Evolutionary conservation across 2,329 filamentous ascomycete species (phyloP).

Genomic region (Fusarium sp.): DNA sequence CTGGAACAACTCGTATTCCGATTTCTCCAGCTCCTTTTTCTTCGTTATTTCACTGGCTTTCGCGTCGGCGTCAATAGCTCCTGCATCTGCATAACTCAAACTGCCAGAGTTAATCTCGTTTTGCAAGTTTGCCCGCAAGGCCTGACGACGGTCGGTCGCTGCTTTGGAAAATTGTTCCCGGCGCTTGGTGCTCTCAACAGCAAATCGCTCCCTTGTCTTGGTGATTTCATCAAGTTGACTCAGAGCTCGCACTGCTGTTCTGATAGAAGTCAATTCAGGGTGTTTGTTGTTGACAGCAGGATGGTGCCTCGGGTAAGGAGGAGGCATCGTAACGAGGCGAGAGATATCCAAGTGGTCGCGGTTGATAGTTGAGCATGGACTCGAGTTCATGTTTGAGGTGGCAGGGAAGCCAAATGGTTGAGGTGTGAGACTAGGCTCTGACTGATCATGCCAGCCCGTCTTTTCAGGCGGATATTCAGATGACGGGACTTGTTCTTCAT

Average conservation of each 20-base stretch:
- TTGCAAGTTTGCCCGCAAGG: slow-evolving; percentile 81
- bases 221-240: slow-evolving; percentile 81
- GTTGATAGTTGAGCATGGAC: slow-evolving; percentile 62
- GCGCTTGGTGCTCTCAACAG: slow-evolving; percentile 68
- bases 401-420: slow-evolving; percentile 60
- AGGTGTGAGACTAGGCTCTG: slow-evolving; percentile 58
- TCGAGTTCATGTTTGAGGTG: slow-evolving; percentile 55
- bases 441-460: slow-evolving; percentile 66
- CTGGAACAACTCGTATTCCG: slow-evolving; percentile 88
- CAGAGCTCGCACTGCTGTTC: slow-evolving; percentile 78
- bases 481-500: slow-evolving; percentile 57
- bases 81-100: slow-evolving; percentile 86
- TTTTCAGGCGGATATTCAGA: slow-evolving; percentile 70
- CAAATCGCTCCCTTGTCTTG: slow-evolving; percentile 74
- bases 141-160: slow-evolving; percentile 67
- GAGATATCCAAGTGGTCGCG: slow-evolving; percentile 84
- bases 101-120: slow-evolving; percentile 81
- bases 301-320: slow-evolving; percentile 93
- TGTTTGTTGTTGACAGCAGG: slow-evolving; percentile 97
- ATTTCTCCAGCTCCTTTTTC: slow-evolving; percentile 80
- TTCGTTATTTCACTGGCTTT: slow-evolving; percentile 76
- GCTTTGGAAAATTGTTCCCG: slow-evolving; percentile 67
- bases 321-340: slow-evolving; percentile 89
- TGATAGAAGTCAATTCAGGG: slow-evolving; percentile 84
- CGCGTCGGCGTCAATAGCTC: slow-evolving; percentile 82